These are phyloP conservation scores for Cicer bijugum DNA, from an alignment of 306 rosid genomes.

Conservation along the genomic window DNA sequence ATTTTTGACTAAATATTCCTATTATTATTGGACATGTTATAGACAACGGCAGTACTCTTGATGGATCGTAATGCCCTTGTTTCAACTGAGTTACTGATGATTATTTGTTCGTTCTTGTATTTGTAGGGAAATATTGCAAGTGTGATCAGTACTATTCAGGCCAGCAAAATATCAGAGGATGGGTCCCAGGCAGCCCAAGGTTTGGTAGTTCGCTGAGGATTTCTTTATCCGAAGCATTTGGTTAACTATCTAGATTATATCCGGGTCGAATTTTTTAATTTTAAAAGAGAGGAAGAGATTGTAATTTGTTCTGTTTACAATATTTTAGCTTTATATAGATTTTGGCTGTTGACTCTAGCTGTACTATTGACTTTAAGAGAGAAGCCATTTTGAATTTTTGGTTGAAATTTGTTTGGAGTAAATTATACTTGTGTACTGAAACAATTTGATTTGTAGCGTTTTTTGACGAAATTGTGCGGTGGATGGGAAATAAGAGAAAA, in stretches of 20 bases:
- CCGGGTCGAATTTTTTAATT: constrained; percentile 1
- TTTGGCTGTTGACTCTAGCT: constrained; percentile 24
- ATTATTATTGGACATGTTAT: background rate
- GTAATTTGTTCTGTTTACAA: constrained; percentile 9
- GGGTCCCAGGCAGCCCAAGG: constrained; percentile 77
- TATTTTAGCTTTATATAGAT: background rate
- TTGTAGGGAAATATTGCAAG: constrained; percentile 73
- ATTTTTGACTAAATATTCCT: background rate
- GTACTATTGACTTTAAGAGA: constrained; percentile 20
- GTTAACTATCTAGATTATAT: constrained; percentile 32
- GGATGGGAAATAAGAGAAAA: background rate
- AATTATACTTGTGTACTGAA: background rate
- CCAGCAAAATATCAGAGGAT: constrained; percentile 71
- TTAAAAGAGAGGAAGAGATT: background rate
- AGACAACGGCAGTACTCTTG: background rate
- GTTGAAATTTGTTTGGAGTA: background rate
- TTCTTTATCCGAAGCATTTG: constrained; percentile 11
- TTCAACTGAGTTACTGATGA: background rate
- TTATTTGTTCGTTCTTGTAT: background rate
- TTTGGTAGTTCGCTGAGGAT: constrained; percentile 64
- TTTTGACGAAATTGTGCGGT: background rate
- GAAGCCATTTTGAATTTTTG: constrained; percentile 26
- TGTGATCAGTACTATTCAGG: constrained; percentile 81
- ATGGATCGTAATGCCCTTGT: background rate
- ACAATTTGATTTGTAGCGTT: background rate